phyloP scores from a whole-genome alignment of 2,329 filamentous ascomycete genomes.

The Cryphonectria nitschkei region DNA sequence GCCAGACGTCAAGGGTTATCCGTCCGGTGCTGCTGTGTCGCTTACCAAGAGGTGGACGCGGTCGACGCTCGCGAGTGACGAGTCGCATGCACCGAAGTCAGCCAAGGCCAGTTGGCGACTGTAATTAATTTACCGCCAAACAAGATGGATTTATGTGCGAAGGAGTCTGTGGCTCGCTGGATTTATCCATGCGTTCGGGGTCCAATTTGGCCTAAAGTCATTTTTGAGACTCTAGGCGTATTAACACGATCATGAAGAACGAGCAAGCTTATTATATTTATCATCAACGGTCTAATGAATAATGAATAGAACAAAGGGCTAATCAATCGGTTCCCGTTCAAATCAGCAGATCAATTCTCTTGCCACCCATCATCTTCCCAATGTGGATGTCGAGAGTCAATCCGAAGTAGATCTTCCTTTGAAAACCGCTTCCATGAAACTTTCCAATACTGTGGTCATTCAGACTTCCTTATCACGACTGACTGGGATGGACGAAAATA shows the following conservation, averaged over 20 bases:
- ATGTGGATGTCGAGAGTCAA: neutral
- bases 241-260: no score
- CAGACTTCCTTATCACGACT: no score
- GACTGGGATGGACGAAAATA: no score
- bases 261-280: neutral
- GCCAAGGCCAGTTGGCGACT: neutral
- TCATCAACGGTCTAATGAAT: neutral
- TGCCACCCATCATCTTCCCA: neutral
- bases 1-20: neutral
- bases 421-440: no score
- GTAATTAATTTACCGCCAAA: neutral
- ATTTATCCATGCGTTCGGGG: no score
- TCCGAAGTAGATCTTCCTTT: neutral
- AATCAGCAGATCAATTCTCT: neutral
- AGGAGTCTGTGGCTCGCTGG: no score
- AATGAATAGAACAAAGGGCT: no score
- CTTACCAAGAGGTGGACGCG: slow-evolving; percentile 9
- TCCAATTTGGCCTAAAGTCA: no score
- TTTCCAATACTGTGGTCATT: no score
- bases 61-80: slow-evolving; percentile 2
- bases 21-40: neutral
- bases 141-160: no score
- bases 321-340: neutral
- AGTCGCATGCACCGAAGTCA: neutral
- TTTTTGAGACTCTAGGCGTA: no score